These are phyloP conservation scores for Trichoderma semiorbis DNA, from an alignment of 2,329 filamentous ascomycete species.

Conservation along the genomic window DNA sequence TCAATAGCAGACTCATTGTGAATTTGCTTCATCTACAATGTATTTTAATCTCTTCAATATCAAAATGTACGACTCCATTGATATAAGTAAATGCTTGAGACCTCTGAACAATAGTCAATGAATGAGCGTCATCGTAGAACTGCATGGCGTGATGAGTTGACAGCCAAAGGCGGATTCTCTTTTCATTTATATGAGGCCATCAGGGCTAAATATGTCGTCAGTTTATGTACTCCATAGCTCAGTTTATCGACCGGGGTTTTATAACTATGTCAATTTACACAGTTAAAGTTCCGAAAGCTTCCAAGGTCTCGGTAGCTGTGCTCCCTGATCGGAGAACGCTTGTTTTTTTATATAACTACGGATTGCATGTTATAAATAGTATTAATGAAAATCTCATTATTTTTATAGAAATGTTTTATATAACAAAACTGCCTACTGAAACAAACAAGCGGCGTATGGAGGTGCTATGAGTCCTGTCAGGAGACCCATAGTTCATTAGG, in stretches of 20 bases:
- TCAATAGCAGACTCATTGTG: not conserved
- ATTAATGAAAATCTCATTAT: not conserved
- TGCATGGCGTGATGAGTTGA: conserved; percentile 3
- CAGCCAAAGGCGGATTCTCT: not conserved
- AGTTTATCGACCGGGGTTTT: not conserved
- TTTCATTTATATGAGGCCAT: conserved; percentile 1
- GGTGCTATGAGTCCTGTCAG: not conserved
- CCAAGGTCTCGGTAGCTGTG: not conserved
- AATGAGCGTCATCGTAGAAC: not conserved
- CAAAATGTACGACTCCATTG: not conserved
- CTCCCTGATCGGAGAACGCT: not conserved
- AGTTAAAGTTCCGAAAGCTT: not conserved
- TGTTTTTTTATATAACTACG: not conserved
- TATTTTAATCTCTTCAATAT: not conserved
- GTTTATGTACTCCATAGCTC: not conserved
- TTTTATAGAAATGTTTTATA: not conserved
- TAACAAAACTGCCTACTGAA: not conserved
- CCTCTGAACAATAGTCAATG: not conserved
- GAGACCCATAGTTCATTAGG: not conserved
- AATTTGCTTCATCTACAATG: not conserved
- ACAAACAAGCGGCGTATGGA: not conserved
- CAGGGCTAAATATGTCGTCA: conserved; percentile 10
- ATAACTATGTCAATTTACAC: not conserved
- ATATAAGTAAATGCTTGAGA: not conserved
- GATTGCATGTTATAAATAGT: not conserved